A percentile compares a stretch with the other conserved stretches of the same genome.
Conservation (phyloP, 768 basidiomycete species). For the Ramaria rubella region DNA sequence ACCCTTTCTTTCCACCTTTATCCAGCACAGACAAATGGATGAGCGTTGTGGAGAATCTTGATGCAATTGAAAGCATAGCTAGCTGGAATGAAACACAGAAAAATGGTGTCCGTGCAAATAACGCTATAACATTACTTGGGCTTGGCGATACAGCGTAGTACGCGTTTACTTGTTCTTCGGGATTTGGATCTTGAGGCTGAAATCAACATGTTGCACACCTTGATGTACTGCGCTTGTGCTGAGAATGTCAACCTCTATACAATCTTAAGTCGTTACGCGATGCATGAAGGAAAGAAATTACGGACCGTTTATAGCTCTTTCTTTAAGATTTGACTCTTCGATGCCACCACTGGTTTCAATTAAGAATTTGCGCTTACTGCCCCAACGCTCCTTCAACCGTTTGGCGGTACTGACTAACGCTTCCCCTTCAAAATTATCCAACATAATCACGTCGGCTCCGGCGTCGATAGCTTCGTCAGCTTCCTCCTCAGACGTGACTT, state of each 20-base stretch:
- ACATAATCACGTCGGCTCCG: conserved; percentile 92
- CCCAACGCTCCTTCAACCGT: conserved; percentile 73
- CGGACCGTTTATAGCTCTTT: conserved; percentile 77
- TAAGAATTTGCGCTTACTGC: conserved; percentile 72
- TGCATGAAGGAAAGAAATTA: conserved; percentile 4
- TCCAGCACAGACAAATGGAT: conserved; percentile 61
- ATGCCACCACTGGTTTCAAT: conserved; percentile 95
- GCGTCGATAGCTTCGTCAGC: conserved; percentile 97
- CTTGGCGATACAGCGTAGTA: conserved; percentile 24
- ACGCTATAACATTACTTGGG: conserved; percentile 68
- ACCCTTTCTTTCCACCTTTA: conserved; percentile 88
- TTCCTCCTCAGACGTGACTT: conserved; percentile 82
- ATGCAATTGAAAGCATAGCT: conserved; percentile 62
- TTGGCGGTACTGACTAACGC: conserved; percentile 62
- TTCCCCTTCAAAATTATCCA: conserved; percentile 85
- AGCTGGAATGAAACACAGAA: conserved; percentile 57
- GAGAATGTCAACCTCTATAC: conserved; percentile 85
- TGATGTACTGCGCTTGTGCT: conserved; percentile 89
- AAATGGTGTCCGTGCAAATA: conserved; percentile 59
- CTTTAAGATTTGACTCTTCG: conserved; percentile 78
- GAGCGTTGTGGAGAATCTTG: conserved; percentile 80
- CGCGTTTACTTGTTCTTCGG: conserved; percentile 23
- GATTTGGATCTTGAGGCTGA: conserved; percentile 90
- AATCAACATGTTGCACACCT: conserved; percentile 91
- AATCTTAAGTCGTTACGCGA: not conserved